A percentile compares a stretch with the other conserved stretches of the same genome.
Evolutionary conservation across 768 basidiomycete species (phyloP).

Genomic region (Piloderma croceum): DNA sequence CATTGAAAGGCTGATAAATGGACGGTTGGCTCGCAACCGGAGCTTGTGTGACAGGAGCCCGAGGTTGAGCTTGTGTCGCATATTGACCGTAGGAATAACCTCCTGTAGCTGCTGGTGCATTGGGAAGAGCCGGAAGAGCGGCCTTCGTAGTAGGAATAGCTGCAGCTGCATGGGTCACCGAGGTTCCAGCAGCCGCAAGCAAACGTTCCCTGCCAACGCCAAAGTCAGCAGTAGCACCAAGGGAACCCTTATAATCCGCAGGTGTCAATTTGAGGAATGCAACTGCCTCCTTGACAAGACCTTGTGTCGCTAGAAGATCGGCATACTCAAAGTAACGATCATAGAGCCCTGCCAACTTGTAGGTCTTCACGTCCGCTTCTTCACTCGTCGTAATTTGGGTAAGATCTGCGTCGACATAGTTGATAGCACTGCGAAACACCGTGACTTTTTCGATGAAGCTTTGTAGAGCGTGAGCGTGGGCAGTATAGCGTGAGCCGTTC

Average conservation of each 20-base stretch:
- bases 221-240: slow-evolving; percentile 35
- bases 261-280: slow-evolving; percentile 79
- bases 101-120: slow-evolving; percentile 14
- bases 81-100: slow-evolving; percentile 4
- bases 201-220: slow-evolving; percentile 42
- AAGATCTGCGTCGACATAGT: slow-evolving; percentile 74
- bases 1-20: neutral
- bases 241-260: slow-evolving; percentile 62
- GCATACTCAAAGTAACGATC: slow-evolving; percentile 96
- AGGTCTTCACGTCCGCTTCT: slow-evolving; percentile 51
- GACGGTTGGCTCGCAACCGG: neutral
- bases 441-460: slow-evolving; percentile 96
- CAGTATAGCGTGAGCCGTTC: slow-evolving; percentile 61
- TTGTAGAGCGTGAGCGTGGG: slow-evolving; percentile 82
- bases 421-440: slow-evolving; percentile 83
- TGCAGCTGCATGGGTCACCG: slow-evolving; percentile 23
- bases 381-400: slow-evolving; percentile 29
- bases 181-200: slow-evolving; percentile 32
- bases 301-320: slow-evolving; percentile 84
- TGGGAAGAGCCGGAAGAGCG: slow-evolving; percentile 27
- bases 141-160: slow-evolving; percentile 35
- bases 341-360: slow-evolving; percentile 82
- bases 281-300: slow-evolving; percentile 78
- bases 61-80: slow-evolving; percentile 1
- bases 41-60: neutral